These are phyloP conservation scores for Wickerhamomyces alni DNA, from an alignment of 805 yeast genomes.

Conservation along the genomic window DNA sequence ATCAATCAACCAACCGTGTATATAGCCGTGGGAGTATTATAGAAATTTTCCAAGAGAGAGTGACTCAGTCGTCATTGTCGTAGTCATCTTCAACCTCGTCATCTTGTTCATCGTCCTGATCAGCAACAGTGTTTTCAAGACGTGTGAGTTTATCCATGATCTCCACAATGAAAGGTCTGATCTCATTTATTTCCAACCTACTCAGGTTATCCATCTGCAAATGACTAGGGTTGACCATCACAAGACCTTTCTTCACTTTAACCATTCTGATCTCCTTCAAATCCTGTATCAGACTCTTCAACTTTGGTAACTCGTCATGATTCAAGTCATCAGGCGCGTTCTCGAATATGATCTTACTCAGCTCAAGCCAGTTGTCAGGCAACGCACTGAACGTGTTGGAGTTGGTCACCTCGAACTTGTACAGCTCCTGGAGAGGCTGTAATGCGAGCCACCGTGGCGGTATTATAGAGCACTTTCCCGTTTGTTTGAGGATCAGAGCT, in stretches of 20 bases:
- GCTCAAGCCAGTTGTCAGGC: conserved; percentile 88
- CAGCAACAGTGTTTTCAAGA: conserved; percentile 34
- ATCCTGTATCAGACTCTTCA: conserved; percentile 73
- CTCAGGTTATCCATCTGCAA: conserved; percentile 80
- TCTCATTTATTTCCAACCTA: conserved; percentile 78
- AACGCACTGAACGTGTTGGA: conserved; percentile 57
- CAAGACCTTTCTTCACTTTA: conserved; percentile 76
- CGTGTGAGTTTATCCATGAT: conserved; percentile 75
- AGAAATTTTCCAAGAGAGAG: too few species aligned
- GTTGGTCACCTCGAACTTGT: conserved; percentile 60
- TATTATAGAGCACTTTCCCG: conserved; percentile 77
- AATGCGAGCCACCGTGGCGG: conserved; percentile 81
- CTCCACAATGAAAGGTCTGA: conserved; percentile 72
- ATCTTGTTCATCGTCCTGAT: conserved; percentile 6
- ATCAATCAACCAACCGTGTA: too few species aligned
- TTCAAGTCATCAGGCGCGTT: conserved; percentile 71
- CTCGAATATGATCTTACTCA: conserved; percentile 59
- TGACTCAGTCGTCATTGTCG: neutral
- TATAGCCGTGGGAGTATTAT: too few species aligned
- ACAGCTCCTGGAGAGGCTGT: conserved; percentile 44
- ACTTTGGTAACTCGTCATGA: conserved; percentile 60
- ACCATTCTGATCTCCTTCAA: conserved; percentile 75
- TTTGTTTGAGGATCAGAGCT: conserved; percentile 76
- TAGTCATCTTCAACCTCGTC: conserved; percentile 1
- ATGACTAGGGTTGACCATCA: conserved; percentile 74